Evolutionary conservation across 2,329 filamentous ascomycete genomes (phyloP).

Genomic region (Xylariaceae sp.): DNA sequence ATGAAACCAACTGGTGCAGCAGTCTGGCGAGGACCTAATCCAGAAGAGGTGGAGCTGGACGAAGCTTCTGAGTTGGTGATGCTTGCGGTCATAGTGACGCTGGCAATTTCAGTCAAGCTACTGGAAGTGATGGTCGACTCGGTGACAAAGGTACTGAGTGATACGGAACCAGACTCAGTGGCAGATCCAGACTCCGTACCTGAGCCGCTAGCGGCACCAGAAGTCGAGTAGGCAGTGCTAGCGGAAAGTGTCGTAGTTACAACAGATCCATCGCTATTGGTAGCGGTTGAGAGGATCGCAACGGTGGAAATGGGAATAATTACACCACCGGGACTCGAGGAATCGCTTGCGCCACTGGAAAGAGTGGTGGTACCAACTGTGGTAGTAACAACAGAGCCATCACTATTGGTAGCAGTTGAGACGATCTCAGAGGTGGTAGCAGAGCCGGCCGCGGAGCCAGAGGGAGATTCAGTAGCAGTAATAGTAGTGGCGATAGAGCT

Average conservation of each 20-base stretch:
- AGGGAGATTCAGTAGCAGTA: constrained; percentile 17
- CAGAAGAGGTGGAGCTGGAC: constrained; percentile 2
- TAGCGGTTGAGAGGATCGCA: constrained; percentile 24
- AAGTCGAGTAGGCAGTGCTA: constrained; percentile 33
- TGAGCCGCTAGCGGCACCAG: constrained; percentile 8
- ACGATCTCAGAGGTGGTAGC: constrained; percentile 22
- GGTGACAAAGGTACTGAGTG: constrained; percentile 27
- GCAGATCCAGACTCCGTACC: constrained; percentile 28
- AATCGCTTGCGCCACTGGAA: constrained; percentile 17
- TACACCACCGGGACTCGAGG: constrained; percentile 16
- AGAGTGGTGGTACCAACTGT: constrained; percentile 23
- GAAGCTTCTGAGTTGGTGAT: constrained; percentile 22
- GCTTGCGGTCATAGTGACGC: constrained; percentile 30
- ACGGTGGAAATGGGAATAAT: constrained; percentile 24
- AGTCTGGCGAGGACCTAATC: constrained; percentile 33
- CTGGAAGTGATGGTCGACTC: constrained; percentile 31
- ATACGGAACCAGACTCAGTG: constrained; percentile 28
- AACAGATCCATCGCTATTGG: constrained; percentile 26
- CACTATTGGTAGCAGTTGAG: constrained; percentile 29
- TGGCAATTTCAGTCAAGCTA: constrained; percentile 31
- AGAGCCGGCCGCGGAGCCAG: constrained; percentile 16
- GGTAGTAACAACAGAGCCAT: constrained; percentile 25
- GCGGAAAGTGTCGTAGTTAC: constrained; percentile 29
- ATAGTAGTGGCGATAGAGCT: constrained; percentile 26
- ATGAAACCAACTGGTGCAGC: constrained; percentile 38